Base-by-base conservation (phyloP, 2,329 filamentous ascomycete species). In the Cephalotrichum gorgonifer region DNA sequence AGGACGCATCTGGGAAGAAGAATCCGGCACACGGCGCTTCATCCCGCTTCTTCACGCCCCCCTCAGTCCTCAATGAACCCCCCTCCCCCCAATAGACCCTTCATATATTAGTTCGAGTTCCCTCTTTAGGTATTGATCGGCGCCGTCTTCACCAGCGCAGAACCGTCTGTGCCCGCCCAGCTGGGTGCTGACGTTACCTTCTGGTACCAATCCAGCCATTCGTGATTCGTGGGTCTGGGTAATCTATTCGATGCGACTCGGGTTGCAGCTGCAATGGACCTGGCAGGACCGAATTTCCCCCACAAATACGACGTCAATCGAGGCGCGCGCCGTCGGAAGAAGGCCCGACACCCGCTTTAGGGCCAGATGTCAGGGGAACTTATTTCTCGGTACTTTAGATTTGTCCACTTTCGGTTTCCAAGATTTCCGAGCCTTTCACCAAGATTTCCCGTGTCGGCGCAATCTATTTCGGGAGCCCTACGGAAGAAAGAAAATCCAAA, bases 291-390 rank as follows among this genome's bases (percentile, higher is more conserved):
- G 20, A 20, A 47, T 26, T 39, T 47, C 41, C 45, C 45, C 45
- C 45, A 42, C 45, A 47, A 47, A 47, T 47, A 25, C 27, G n/a
- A 33, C 31, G 26, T 22, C 20, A 6, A 12, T 15, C 12, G 22
- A 23, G 31, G 11, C 6, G 17, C 17, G 22, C 7, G 15, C 15
- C 8, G n/a, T 26, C 45, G 45, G 45, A 23, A 47, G 6, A 20
- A 47, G 45, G 45, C 45, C 45, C 45, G 45, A 39, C 11, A 41
- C 20, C 23, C 44, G 30, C 7, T 14, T 23, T 45, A 20, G 42
- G n/a, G n/a, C n/a, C n/a, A n/a, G n/a, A n/a, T n/a, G 42, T 6
- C 15, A 15, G 39, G 7, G 11, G 4, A 7, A 28, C 23, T n/a
- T 28, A 15, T 11, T 33, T 14, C 8, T 33, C 12, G 30, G 30